Evolutionary conservation across 768 basidiomycete genomes (phyloP).

Genomic region (Rhodocollybia butyracea): DNA sequence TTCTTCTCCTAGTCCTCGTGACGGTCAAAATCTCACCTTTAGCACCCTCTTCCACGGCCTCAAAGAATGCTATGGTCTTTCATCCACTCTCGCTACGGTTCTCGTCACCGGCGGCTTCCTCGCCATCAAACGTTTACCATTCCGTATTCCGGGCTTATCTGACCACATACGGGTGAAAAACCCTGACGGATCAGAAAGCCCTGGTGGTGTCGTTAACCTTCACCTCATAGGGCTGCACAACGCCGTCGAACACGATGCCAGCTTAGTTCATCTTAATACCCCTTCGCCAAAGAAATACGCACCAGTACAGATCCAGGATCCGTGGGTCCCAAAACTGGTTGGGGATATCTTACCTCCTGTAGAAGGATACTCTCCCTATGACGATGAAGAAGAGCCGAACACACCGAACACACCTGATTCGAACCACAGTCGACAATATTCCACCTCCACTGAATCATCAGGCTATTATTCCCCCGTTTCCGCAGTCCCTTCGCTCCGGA

Average conservation of each 20-base stretch:
- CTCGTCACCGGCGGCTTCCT: slow-evolving; percentile 47
- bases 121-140: slow-evolving; percentile 31
- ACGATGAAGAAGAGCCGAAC: slow-evolving; percentile 23
- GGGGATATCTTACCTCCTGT: slow-evolving; percentile 25
- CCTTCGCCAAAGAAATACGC: slow-evolving; percentile 40
- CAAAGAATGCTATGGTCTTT: slow-evolving; percentile 48
- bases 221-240: slow-evolving; percentile 45
- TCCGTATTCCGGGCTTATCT: slow-evolving; percentile 26
- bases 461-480: background rate
- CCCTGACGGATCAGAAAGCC: background rate
- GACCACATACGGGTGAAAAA: background rate
- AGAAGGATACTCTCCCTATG: slow-evolving; percentile 24
- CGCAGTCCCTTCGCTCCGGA: background rate
- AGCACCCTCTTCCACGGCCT: slow-evolving; percentile 39
- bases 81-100: slow-evolving; percentile 42
- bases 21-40: slow-evolving; percentile 48
- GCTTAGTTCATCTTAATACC: slow-evolving; percentile 51
- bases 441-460: background rate
- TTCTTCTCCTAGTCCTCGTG: slow-evolving; percentile 37
- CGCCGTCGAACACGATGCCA: slow-evolving; percentile 57
- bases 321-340: slow-evolving; percentile 36
- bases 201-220: slow-evolving; percentile 17
- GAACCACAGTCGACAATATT: background rate
- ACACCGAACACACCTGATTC: slow-evolving; percentile 3
- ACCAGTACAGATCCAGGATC: slow-evolving; percentile 33